phyloP scores from a whole-genome alignment of 2,329 filamentous ascomycete species.

The Microsporum audouinii region DNA sequence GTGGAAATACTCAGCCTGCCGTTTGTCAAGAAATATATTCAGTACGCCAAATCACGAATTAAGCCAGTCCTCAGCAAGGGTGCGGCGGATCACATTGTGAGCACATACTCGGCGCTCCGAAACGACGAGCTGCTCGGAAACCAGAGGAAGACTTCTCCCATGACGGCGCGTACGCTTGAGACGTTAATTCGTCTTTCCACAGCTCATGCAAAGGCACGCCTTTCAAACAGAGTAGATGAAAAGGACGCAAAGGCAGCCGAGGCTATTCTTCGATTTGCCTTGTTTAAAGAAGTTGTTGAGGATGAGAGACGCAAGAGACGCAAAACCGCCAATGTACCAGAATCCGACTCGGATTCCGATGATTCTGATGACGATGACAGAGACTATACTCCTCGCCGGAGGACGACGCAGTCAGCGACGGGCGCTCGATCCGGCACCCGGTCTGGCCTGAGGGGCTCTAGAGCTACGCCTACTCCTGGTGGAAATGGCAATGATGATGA shows the following conservation, averaged over 20 bases:
- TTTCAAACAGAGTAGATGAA: conserved; percentile 81
- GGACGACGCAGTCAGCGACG: conserved; percentile 19
- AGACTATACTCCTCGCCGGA: conserved; percentile 16
- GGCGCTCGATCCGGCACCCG: conserved; percentile 24
- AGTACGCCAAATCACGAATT: conserved; percentile 87
- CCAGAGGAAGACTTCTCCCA: conserved; percentile 81
- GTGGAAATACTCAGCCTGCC: conserved; percentile 87
- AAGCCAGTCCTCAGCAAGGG: conserved; percentile 85
- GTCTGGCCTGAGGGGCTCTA: conserved; percentile 18
- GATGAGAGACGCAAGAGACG: conserved; percentile 72
- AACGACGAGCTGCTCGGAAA: conserved; percentile 96
- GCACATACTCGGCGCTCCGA: conserved; percentile 80
- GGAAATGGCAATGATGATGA: conserved; percentile 15
- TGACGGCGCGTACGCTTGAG: conserved; percentile 94
- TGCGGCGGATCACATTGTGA: conserved; percentile 80
- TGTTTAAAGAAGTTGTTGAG: conserved; percentile 89
- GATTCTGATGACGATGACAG: conserved; percentile 24
- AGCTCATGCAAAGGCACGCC: conserved; percentile 82
- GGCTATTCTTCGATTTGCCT: conserved; percentile 77
- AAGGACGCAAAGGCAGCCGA: conserved; percentile 81
- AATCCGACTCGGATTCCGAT: conserved; percentile 47
- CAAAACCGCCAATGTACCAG: conserved; percentile 56
- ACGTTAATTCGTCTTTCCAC: conserved; percentile 97
- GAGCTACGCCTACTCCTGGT: conserved; percentile 19
- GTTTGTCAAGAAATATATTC: conserved; percentile 99